Evolutionary conservation across 1,284 basidiomycete species (phyloP), one percentile per base, ranked within the genome.

Genomic region (Fereydounia khargensis): DNA sequence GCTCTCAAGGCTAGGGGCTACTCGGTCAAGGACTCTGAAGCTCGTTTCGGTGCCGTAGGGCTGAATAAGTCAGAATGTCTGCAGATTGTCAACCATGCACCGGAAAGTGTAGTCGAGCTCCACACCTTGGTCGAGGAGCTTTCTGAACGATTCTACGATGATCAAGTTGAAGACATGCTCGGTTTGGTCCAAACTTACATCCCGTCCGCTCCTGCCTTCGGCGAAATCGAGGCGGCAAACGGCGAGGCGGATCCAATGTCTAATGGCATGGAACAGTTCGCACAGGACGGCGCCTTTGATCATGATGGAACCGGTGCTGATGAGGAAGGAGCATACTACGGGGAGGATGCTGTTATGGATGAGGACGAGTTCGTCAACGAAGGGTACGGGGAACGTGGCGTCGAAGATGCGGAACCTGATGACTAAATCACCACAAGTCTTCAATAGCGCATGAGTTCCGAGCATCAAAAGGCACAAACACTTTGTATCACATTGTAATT

Each of bases 91-190:
- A 95, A 96, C 72, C 81, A 94, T 13, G 86, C 86, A 0, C 92
- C 91, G 1, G 84, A 82, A 4, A 82, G 84, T 38, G 79, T 85
- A 0, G 89, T 95, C 22, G 90, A 91, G 72, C 83, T 96, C 18
- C 92, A 95, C 65, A 86, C 90, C 36, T 90, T 92, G 64, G 84
- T 96, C 13, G 90, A 95, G 77, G 90, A 94, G 74, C 79, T 90
- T 2, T 88, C 91, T 75, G 86, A 87, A 55, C 82, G 91, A 31
- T 82, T 92, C 0, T 82, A 49, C 23, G 44, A 44, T 6, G 37
- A 84, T 18, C 79, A 80, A 28, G 86, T 91, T 78, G 82, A 87
- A 14, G 82, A 84, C 16, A 83, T 95, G 8, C 79, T 89, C 3
- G 61, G 70, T 2, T 73, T 81, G 20, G 84, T 94, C 20, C 74